These are phyloP conservation scores for Magnolia changhungtana DNA, from an alignment of 164 flowering plant genomes.

Conservation along the genomic window DNA sequence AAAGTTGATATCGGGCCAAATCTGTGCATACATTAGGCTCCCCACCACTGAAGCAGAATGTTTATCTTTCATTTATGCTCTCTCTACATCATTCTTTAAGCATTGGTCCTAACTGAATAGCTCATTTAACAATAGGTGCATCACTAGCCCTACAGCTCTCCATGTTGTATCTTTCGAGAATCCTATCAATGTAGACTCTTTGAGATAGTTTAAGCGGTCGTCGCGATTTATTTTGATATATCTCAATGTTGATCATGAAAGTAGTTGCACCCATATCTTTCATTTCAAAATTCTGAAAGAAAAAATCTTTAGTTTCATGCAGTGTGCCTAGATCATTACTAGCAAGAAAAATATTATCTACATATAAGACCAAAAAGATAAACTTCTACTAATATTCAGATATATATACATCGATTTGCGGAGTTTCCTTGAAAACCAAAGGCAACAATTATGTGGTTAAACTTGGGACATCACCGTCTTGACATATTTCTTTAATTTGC, in stretches of 20 bases:
- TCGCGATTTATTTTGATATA: not conserved
- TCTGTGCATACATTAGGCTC: not conserved
- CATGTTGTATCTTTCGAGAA: not conserved
- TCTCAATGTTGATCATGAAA: not conserved
- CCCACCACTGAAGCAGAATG: constrained; percentile 3
- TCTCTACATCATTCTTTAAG: not conserved
- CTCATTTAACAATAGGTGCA: not conserved
- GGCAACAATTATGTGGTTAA: not conserved
- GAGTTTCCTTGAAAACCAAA: not conserved
- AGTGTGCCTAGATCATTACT: too few relatives aligned
- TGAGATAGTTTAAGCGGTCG: too few relatives aligned
- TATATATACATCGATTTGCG: too few relatives aligned
- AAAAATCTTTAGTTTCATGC: too few relatives aligned
- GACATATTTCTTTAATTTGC: constrained; percentile 1
- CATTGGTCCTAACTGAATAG: not conserved
- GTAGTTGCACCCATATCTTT: too few relatives aligned
- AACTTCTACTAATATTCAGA: too few relatives aligned
- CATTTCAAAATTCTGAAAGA: too few relatives aligned
- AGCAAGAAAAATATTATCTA: too few relatives aligned
- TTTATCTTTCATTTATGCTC: not conserved
- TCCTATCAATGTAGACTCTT: not conserved
- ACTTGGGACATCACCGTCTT: not conserved
- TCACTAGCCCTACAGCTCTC: not conserved
- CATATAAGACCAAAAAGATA: too few relatives aligned
- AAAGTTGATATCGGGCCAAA: not conserved